Conservation (phyloP, 345 rosid genomes). For the Lepidium aucheri region DNA sequence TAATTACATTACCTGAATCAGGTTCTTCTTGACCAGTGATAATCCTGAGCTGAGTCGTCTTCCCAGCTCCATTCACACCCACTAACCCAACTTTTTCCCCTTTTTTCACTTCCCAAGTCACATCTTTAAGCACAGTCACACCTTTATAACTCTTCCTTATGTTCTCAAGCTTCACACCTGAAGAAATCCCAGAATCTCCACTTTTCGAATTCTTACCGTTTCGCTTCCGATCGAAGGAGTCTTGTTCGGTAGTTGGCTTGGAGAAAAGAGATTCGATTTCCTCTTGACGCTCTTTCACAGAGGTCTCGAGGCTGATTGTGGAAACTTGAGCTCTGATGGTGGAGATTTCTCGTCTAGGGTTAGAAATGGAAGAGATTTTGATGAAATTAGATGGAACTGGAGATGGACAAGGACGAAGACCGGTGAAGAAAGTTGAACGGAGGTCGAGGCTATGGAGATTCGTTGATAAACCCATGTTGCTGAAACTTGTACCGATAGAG, state of each 20-base stretch:
- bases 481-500: neutral
- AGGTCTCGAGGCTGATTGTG: conserved; percentile 45
- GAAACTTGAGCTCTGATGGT: conserved; percentile 38
- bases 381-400: conserved; percentile 23
- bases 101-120: conserved; percentile 85
- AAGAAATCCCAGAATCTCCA: conserved; percentile 74
- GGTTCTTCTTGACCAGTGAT: conserved; percentile 82
- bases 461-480: conserved; percentile 52
- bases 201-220: conserved; percentile 29
- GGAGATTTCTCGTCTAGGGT: conserved; percentile 13
- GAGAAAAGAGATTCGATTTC: conserved; percentile 78
- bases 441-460: conserved; percentile 53
- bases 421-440: conserved; percentile 47
- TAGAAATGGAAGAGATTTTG: conserved; percentile 24
- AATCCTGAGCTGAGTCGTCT: conserved; percentile 89
- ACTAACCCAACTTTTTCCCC: conserved; percentile 91
- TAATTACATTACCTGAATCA: conserved; percentile 79
- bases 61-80: conserved; percentile 93
- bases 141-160: conserved; percentile 78
- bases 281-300: conserved; percentile 32
- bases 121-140: conserved; percentile 67
- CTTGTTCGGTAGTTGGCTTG: conserved; percentile 15
- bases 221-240: conserved; percentile 31
- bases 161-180: conserved; percentile 81
- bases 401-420: conserved; percentile 31